A percentile compares a stretch with the other conserved stretches of the same genome.
phyloP scores from a whole-genome alignment of 768 basidiomycete species.

The Dentipellis fragilis region DNA sequence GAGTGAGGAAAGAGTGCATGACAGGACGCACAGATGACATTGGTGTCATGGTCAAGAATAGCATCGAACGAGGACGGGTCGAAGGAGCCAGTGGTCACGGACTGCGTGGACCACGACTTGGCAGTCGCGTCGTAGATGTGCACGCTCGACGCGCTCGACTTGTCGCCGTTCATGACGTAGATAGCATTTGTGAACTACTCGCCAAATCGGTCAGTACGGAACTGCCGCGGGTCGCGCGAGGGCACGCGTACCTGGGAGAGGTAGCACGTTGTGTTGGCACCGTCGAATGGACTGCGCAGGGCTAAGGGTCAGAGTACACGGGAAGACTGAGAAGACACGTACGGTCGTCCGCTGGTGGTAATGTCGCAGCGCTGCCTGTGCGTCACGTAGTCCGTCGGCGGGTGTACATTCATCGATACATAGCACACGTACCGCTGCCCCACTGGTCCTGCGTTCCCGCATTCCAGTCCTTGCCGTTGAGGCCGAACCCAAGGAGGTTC shows the following conservation, averaged over 20 bases:
- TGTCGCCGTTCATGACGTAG: constrained; percentile 76
- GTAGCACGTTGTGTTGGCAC: constrained; percentile 56
- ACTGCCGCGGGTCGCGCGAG: neutral
- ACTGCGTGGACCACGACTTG: constrained; percentile 74
- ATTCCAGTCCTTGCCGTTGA: constrained; percentile 76
- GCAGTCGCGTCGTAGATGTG: constrained; percentile 73
- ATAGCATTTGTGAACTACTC: constrained; percentile 72
- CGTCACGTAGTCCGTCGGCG: neutral
- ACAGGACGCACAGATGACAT: constrained; percentile 61
- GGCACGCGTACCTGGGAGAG: constrained; percentile 44
- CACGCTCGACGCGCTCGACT: constrained; percentile 52
- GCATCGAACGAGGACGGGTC: constrained; percentile 56
- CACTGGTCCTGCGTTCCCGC: constrained; percentile 66
- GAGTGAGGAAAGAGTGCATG: neutral
- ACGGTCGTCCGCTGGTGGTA: constrained; percentile 72
- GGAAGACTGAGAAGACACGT: constrained; percentile 20
- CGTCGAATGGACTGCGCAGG: constrained; percentile 50
- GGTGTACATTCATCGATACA: too few species aligned
- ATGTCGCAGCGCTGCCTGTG: constrained; percentile 51
- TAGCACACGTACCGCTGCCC: constrained; percentile 34
- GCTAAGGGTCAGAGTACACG: neutral
- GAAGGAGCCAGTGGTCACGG: constrained; percentile 40
- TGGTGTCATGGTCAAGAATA: constrained; percentile 91
- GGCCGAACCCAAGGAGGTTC: constrained; percentile 82
- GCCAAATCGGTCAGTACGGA: neutral